Evolutionary conservation across 257 asterid genomes (phyloP).

Genomic region (Nicotiana noctiflora): DNA sequence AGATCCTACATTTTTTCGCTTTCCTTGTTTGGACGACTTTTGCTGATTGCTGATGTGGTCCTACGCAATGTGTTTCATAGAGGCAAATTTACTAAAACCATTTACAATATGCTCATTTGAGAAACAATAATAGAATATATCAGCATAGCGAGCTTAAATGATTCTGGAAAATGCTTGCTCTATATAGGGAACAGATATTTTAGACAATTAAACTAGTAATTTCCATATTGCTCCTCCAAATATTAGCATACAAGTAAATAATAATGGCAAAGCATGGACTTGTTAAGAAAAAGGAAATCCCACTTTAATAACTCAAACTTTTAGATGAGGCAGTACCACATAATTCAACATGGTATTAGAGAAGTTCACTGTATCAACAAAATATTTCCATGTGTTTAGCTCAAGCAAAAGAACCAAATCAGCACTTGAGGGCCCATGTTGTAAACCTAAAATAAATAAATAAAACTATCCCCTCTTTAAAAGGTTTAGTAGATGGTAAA

Average conservation of each 20-base stretch:
- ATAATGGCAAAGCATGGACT: neutral
- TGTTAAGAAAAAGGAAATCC: neutral
- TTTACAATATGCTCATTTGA: neutral
- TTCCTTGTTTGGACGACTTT: slow-evolving; percentile 42
- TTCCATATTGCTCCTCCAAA: neutral
- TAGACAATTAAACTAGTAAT: neutral
- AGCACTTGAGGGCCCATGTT: neutral
- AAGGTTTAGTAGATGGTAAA: neutral
- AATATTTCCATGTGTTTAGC: neutral
- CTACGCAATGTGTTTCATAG: slow-evolving; percentile 29
- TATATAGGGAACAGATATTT: neutral
- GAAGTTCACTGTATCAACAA: neutral
- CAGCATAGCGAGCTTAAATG: neutral
- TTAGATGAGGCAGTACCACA: neutral
- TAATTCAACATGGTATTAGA: neutral
- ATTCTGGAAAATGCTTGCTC: neutral
- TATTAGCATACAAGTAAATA: slow-evolving; percentile 1
- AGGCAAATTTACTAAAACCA: neutral
- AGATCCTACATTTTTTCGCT: slow-evolving; percentile 37
- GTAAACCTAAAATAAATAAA: neutral
- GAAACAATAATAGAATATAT: neutral
- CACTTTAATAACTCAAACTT: neutral
- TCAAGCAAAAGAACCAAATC: neutral
- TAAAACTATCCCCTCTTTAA: neutral
- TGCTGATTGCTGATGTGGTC: slow-evolving; percentile 48